These are phyloP conservation scores for Lasiodiplodia gonubiensis DNA, from an alignment of 2,329 filamentous ascomycete genomes.

Conservation along the genomic window DNA sequence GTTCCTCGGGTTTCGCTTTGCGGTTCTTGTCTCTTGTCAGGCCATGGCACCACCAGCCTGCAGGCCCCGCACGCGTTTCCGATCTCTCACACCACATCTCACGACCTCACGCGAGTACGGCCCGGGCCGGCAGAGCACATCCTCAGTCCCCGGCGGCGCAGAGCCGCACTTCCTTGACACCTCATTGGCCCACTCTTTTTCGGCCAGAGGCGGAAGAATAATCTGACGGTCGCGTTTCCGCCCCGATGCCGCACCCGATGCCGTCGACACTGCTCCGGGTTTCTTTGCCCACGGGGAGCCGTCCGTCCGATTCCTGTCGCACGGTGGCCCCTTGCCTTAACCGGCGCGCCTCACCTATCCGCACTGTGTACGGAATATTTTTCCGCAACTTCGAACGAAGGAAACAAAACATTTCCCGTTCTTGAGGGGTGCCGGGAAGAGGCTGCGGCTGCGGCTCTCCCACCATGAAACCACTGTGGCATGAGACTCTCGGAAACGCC, in stretches of 20 bases:
- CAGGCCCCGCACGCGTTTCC: neutral
- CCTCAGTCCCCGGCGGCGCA: neutral
- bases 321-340: neutral
- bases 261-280: neutral
- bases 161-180: neutral
- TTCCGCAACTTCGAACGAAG: neutral
- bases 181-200: no score
- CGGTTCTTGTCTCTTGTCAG: neutral
- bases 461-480: neutral
- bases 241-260: neutral
- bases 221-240: neutral
- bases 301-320: neutral
- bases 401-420: no score
- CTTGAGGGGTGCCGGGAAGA: no score
- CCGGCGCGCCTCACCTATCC: neutral
- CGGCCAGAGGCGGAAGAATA: neutral
- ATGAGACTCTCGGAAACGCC: neutral
- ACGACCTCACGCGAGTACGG: constrained; percentile 5
- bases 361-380: neutral
- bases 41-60: constrained; percentile 16
- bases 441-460: no score
- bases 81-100: constrained; percentile 21
- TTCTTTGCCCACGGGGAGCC: neutral
- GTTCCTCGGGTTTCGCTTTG: constrained; percentile 1
- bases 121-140: constrained; percentile 1